phyloP scores from a whole-genome alignment of 2,329 filamentous ascomycete species.

The Aschersonia sp. region DNA sequence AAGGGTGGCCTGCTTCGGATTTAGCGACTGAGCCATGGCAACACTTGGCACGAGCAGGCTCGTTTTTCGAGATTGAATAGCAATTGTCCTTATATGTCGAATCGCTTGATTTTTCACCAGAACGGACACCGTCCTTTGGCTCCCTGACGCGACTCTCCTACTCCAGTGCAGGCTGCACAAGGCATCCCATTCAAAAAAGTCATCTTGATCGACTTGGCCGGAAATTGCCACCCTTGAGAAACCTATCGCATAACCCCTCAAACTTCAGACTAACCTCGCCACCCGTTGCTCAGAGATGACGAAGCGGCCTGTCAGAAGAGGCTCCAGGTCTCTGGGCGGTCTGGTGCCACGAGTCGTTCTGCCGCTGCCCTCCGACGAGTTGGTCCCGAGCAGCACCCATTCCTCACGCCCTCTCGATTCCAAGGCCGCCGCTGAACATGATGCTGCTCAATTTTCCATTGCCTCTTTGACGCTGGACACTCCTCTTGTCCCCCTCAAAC shows the following conservation, averaged over 20 bases:
- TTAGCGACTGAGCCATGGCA: slow-evolving; percentile 35
- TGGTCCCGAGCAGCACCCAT: too few relatives aligned
- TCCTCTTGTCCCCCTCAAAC: slow-evolving; percentile 14
- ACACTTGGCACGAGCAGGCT: slow-evolving; percentile 34
- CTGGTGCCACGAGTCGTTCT: slow-evolving; percentile 16
- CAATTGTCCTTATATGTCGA: neutral
- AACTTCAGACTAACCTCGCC: too few relatives aligned
- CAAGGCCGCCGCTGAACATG: too few relatives aligned
- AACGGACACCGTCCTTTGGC: too few relatives aligned
- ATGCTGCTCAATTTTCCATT: slow-evolving; percentile 19
- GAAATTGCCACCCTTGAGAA: too few relatives aligned
- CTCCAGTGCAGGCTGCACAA: too few relatives aligned
- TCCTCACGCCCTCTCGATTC: too few relatives aligned
- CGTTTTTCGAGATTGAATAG: slow-evolving; percentile 6
- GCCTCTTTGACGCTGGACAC: slow-evolving; percentile 28
- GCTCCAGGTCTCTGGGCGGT: slow-evolving; percentile 4
- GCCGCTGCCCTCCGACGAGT: slow-evolving; percentile 1
- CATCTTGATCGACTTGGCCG: too few relatives aligned
- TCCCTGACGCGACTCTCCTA: too few relatives aligned
- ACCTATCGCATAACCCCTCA: too few relatives aligned
- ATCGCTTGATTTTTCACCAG: too few relatives aligned
- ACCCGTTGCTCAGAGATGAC: slow-evolving; percentile 8
- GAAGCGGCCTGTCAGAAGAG: slow-evolving; percentile 11
- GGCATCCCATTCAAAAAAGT: too few relatives aligned
- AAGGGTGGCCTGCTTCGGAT: slow-evolving; percentile 34